A percentile compares a stretch with the other conserved stretches of the same genome.
Evolutionary conservation across 495 filamentous ascomycete genomes (phyloP).

Genomic region (Penicillium taxi): DNA sequence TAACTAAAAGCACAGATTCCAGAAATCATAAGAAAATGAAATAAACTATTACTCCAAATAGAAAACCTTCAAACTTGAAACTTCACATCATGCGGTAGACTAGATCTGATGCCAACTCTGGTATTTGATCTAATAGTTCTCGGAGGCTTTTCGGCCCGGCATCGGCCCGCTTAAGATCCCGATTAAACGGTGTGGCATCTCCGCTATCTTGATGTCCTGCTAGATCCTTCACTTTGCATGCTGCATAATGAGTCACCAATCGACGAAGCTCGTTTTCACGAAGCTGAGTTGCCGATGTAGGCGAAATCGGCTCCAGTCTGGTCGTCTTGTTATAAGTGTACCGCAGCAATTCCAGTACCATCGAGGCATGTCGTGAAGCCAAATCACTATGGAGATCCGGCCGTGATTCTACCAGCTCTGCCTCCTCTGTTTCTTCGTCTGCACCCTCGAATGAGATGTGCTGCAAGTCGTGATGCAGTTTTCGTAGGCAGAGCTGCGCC

Average conservation of each 20-base stretch:
- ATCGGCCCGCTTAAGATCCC: conserved; percentile 13
- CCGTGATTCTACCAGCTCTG: conserved; percentile 10
- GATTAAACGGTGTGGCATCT: conserved; percentile 15
- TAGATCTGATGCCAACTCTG: conserved; percentile 40
- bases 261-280: conserved; percentile 39
- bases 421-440: no score
- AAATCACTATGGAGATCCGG: conserved; percentile 12
- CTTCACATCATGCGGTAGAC: conserved; percentile 41
- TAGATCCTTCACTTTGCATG: conserved; percentile 38
- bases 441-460: conserved; percentile 20
- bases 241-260: conserved; percentile 38
- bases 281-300: conserved; percentile 37
- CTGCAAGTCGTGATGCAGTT: conserved; percentile 33
- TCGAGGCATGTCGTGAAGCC: conserved; percentile 23
- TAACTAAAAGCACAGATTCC: no score
- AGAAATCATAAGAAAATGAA: no score
- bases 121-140: conserved; percentile 31
- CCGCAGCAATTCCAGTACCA: conserved; percentile 35
- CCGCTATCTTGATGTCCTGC: conserved; percentile 30
- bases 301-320: conserved; percentile 36
- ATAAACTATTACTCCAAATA: no score
- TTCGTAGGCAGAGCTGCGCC: conserved; percentile 37
- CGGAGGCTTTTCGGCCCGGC: conserved; percentile 26
- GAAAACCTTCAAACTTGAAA: conserved; percentile 7
- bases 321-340: conserved; percentile 39